Evolutionary conservation across 805 yeast genomes (phyloP), one percentile per base, ranked within the genome.

Genomic region (Priceomyces castillae): DNA sequence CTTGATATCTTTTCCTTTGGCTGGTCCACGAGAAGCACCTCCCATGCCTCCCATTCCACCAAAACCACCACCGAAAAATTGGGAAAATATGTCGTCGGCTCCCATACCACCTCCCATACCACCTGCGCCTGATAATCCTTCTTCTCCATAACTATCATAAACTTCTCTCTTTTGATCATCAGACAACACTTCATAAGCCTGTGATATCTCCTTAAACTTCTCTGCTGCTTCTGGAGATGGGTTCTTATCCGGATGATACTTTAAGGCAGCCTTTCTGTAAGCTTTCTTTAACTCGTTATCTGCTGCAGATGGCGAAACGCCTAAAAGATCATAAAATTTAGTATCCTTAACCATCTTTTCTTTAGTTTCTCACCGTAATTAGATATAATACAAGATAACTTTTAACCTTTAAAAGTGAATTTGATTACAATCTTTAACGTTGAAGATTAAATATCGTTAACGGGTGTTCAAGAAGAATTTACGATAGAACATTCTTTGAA

Each of bases 161-260:
- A 84, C 56, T 30, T 84, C 87, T 73, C 98, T 86, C 74, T 90
- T 94, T 61, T 90, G 86, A 14, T 84, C 73, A 61, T 90, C 97
- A 10, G 88, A 78, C 50, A 92, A 74, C n/a, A 89, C 74, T 67
- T 92, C 98, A 63, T 92, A 77, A 5, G 97, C 97, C 47, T 80
- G 80, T 3, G 92, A 82, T 58, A 89, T 77, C 63, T 89, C 96
- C 68, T 92, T 92, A 69, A 92, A 92, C 70, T 87, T 90, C 62
- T 92, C 98, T 41, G 95, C 94, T 12, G 96, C 97, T 65, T 90
- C 98, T 42, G 86, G 90, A 14, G 84, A 75, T 44, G 89, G 82
- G 58, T 82, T 82, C 71, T 86, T 86, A 69, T 86, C 95, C 51
- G 95, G 95, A 64, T 86, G 95, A 66, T 76, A 82, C 58, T 82